Evolutionary conservation across 179 eudicot genomes (phyloP), one percentile per base, ranked within the genome.

Genomic region (Camellia oleifera): DNA sequence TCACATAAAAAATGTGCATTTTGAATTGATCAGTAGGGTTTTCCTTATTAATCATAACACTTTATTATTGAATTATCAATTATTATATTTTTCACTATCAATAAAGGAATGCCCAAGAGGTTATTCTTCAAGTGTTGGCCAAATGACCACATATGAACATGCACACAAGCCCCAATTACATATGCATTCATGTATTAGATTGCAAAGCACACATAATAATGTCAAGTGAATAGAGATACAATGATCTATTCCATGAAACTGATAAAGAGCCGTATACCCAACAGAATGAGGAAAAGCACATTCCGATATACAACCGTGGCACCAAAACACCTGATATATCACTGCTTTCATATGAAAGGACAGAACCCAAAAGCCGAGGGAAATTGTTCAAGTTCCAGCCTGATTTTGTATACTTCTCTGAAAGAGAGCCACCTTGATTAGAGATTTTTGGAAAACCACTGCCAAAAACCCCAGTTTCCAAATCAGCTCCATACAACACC

Each of bases 341-440:
- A 57, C 89, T 88, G 85, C 89, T 94, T 85, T 97, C 98, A 87
- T 88, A 97, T 70, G 95, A 85, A 65, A 97, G 97, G 74, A 97
- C 93, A 73, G 99, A 94, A 73, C 99, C 99, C 18, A 92, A 91
- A 84, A 97, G 93, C 88, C 97, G 87, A 57, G 99, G 96, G 81
- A 97, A 88, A 86, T 97, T 97, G 87, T 97, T 97, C 90, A 97
- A 88, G 84, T 97, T 97, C 98, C 98, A 94, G 42, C 99, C 98
- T 72, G 98, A 89, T 69, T 86, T 88, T 64, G 90, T 86, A 82
- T 92, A 94, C 80, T 89, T 86, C 52, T 82, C 90, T 57, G 87
- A 79, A 76, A 86, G 72, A 52, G 90, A 88, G 78, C 79, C 79
- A 81, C 73, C 85, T 81, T 84, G 86, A 76, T 78, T 81, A 63